A percentile compares a stretch with the other conserved stretches of the same genome.
These are phyloP conservation scores for Hebeloma cylindrosporum DNA, from an alignment of 768 basidiomycete species.

Conservation along the genomic window DNA sequence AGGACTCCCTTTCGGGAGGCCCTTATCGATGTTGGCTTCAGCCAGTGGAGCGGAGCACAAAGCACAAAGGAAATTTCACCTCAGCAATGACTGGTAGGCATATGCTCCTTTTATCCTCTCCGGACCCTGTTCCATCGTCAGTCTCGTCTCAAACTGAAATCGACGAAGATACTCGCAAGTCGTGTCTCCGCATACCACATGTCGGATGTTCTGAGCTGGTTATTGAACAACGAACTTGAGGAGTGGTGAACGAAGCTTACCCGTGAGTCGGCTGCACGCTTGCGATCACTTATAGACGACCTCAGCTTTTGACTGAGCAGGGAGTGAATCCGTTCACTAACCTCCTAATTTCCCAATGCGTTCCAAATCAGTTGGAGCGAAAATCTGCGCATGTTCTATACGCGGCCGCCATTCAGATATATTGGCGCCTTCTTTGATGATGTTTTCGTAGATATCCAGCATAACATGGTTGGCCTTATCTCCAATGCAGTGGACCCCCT, in stretches of 20 bases:
- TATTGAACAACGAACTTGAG: not conserved
- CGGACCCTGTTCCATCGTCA: slow-evolving; percentile 53
- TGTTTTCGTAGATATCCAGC: slow-evolving; percentile 78
- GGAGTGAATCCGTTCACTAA: slow-evolving; percentile 30
- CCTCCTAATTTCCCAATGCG: slow-evolving; percentile 74
- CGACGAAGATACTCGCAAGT: slow-evolving; percentile 44
- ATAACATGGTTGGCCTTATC: slow-evolving; percentile 85
- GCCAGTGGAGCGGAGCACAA: too few relatives aligned
- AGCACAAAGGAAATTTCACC: slow-evolving; percentile 37
- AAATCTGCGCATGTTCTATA: slow-evolving; percentile 92
- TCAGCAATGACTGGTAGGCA: slow-evolving; percentile 78
- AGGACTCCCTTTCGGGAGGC: slow-evolving; percentile 54
- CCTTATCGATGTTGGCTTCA: slow-evolving; percentile 8
- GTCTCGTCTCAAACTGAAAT: not conserved
- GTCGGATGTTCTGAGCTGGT: slow-evolving; percentile 65
- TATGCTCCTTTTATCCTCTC: slow-evolving; percentile 87
- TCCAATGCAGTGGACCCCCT: slow-evolving; percentile 91
- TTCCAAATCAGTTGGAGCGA: slow-evolving; percentile 67
- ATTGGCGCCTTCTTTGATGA: slow-evolving; percentile 43
- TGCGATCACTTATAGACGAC: slow-evolving; percentile 66
- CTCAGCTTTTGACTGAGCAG: not conserved
- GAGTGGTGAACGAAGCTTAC: slow-evolving; percentile 38
- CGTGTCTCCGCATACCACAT: slow-evolving; percentile 91
- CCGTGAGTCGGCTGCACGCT: slow-evolving; percentile 95
- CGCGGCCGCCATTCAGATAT: slow-evolving; percentile 63